A percentile compares a stretch with the other conserved stretches of the same genome.
Conservation (phyloP, 768 basidiomycete genomes). For the Russula ochroleuca region DNA sequence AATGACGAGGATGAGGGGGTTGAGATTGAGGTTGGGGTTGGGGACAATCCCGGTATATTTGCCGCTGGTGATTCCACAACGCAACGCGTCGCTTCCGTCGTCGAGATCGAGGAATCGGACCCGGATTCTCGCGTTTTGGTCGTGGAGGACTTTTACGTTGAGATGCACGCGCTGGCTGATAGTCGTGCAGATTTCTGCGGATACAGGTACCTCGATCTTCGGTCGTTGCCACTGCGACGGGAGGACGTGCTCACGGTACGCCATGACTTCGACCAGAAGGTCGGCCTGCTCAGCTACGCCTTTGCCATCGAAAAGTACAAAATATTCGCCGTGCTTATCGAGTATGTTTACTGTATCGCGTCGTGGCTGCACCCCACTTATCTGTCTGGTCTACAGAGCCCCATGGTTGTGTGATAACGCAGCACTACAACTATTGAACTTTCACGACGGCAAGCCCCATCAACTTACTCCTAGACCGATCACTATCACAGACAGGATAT, state of each 20-base stretch:
- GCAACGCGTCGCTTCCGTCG: neutral
- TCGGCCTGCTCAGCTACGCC: neutral
- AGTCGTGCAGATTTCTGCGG: neutral
- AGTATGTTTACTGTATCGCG: neutral
- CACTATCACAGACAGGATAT: neutral
- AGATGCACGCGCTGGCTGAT: neutral
- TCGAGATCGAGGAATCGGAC: neutral
- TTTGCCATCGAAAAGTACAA: neutral
- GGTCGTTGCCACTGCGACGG: neutral
- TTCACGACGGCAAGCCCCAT: neutral
- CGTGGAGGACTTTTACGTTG: neutral
- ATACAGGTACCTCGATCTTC: slow-evolving; percentile 2
- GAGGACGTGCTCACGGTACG: neutral
- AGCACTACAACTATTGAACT: neutral
- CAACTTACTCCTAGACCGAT: neutral
- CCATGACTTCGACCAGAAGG: neutral
- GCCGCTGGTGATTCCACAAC: too few species aligned
- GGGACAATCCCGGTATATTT: too few species aligned
- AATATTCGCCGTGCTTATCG: neutral
- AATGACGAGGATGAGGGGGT: neutral
- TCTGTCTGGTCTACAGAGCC: neutral
- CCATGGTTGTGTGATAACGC: neutral
- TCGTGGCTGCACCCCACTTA: neutral
- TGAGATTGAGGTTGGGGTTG: neutral
- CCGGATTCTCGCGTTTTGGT: neutral